Evolutionary conservation across 2,329 filamentous ascomycete genomes (phyloP).

Genomic region (Neopestalotiopsis sp.): DNA sequence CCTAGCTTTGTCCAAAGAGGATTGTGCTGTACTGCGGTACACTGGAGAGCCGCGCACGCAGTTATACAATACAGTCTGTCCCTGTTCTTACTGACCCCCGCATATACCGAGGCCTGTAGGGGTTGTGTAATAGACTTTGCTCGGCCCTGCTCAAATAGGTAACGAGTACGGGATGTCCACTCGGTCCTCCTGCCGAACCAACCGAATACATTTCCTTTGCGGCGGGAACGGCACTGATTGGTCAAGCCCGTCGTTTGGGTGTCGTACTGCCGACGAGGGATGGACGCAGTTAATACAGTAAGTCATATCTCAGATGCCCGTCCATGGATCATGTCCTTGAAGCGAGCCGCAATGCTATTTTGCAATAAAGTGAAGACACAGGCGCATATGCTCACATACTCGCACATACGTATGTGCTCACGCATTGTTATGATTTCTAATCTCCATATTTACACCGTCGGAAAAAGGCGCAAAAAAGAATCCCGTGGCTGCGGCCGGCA

Average conservation of each 20-base stretch:
- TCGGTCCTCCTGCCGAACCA: slow-evolving; percentile 17
- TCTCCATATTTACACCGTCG: background rate
- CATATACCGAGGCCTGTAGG: slow-evolving; percentile 3
- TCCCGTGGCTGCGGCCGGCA: background rate
- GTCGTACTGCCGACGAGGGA: slow-evolving; percentile 1
- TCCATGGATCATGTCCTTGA: background rate
- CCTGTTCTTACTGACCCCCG: background rate
- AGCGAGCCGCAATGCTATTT: background rate
- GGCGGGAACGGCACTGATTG: slow-evolving; percentile 10
- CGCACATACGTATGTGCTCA: background rate
- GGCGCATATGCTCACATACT: background rate
- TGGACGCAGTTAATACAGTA: background rate
- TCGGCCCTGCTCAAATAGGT: slow-evolving; percentile 7
- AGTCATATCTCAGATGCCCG: background rate
- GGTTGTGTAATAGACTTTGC: slow-evolving; percentile 6
- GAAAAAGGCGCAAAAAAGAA: background rate
- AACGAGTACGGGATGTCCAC: slow-evolving; percentile 7
- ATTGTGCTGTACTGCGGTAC: background rate
- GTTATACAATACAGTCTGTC: too few species aligned
- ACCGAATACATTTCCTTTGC: slow-evolving; percentile 4
- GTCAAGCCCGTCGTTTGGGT: background rate
- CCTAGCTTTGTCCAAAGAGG: background rate
- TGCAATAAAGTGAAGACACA: background rate
- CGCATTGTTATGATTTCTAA: background rate
- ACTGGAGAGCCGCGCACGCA: background rate